Percentiles rank a stretch among this genome's conserved stretches.
Evolutionary conservation across 2,329 filamentous ascomycete genomes (phyloP).

Genomic region (Chaetomium sp.): DNA sequence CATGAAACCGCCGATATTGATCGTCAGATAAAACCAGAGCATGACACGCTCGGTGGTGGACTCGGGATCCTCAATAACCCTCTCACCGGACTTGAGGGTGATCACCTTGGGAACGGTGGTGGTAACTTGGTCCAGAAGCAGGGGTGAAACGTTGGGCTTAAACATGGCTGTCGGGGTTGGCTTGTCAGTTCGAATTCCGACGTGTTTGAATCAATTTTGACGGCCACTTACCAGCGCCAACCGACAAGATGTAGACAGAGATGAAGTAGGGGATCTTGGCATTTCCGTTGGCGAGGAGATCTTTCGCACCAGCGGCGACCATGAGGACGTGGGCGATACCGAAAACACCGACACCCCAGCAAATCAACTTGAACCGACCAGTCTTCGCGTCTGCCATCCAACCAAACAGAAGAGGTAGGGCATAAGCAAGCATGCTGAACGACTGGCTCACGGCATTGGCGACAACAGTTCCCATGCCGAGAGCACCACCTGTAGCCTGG

Average conservation of each 20-base stretch:
- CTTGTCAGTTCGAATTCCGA: background rate
- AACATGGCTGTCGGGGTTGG: constrained; percentile 39
- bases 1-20: constrained; percentile 49
- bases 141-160: constrained; percentile 65
- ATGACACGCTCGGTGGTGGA: constrained; percentile 60
- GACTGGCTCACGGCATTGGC: constrained; percentile 47
- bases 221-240: constrained; percentile 55
- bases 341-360: constrained; percentile 60
- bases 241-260: constrained; percentile 45
- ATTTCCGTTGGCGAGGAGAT: constrained; percentile 38
- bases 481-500: constrained; percentile 49
- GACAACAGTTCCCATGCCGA: constrained; percentile 50
- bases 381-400: constrained; percentile 61
- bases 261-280: constrained; percentile 54
- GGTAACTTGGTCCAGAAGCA: constrained; percentile 60
- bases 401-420: constrained; percentile 48
- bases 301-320: constrained; percentile 49
- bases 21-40: constrained; percentile 54
- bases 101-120: constrained; percentile 48
- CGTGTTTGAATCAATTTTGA: background rate
- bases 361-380: constrained; percentile 67
- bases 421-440: constrained; percentile 52
- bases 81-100: constrained; percentile 49
- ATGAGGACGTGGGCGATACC: constrained; percentile 64
- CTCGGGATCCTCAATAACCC: constrained; percentile 62